Evolutionary conservation across 495 filamentous ascomycete genomes (phyloP), one percentile per base, ranked within the genome.

Genomic region (Thermothielavioides terrestris): DNA sequence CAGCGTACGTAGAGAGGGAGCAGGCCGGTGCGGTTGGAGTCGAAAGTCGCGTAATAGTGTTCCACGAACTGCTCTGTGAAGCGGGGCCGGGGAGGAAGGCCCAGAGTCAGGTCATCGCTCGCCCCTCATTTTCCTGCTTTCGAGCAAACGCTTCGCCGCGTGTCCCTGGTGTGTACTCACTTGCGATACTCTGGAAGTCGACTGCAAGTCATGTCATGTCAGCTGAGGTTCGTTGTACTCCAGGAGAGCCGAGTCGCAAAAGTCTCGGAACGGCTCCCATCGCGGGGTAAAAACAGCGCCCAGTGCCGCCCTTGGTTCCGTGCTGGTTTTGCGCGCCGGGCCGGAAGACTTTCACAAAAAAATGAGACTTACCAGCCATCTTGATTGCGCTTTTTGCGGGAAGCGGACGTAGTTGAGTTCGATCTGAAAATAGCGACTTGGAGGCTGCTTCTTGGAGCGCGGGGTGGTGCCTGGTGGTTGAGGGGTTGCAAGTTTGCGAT

Each of bases 21-120:
- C 21, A 97, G 76, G 10, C 62, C 54, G 20, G 52, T 53, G 48
- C 89, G 83, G 64, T 85, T 65, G 40, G 50, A 40, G 65, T 95
- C 89, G 68, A 96, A 94, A 42, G 80, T 83, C 48, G 79, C 68
- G 75, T 95, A 95, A 82, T 95, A 97, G 75, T 83, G 90, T 21
- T 79, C 50, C 42, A 88, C 82, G 69, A 97, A 97, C 60, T 90
- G 73, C 54, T 76, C 90, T 96, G 64, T 43, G 11, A 15, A 41
- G 46, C 23, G 36, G 46, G 23, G 27, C 34, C 3, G 34, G 15
- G 4, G 9, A 17, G 38, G 12, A 41, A 27, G 28, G 44, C 37
- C 32, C 38, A 15, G 15, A 27, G 55, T 57, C 41, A 54, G 46
- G 25, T n/a, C n/a, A n/a, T n/a, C n/a, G n/a, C n/a, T n/a, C n/a